Percentiles rank a stretch among this genome's conserved stretches.
phyloP scores from a whole-genome alignment of 768 basidiomycete species.

The Fomitopsis serialis region DNA sequence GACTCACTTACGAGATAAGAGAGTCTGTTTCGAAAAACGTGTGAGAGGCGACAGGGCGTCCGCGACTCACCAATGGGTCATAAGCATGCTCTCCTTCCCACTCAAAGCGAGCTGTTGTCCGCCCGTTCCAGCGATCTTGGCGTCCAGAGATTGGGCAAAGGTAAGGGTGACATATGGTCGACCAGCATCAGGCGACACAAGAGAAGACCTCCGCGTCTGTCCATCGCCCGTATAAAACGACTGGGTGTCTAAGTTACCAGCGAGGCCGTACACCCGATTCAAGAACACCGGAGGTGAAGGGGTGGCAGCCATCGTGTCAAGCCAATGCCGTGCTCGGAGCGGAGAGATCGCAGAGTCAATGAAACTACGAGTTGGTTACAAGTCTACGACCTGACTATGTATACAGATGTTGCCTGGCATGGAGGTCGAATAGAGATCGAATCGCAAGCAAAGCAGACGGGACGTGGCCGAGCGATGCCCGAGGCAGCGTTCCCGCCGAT shows the following conservation, averaged over 20 bases:
- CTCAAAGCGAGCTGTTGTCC: constrained; percentile 79
- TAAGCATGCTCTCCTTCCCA: constrained; percentile 79
- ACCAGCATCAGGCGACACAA: constrained; percentile 1
- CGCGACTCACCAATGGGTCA: constrained; percentile 88
- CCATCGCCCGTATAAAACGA: constrained; percentile 14
- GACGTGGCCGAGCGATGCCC: not conserved
- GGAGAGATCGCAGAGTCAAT: too few species aligned
- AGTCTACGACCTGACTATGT: too few species aligned
- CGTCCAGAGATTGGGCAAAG: constrained; percentile 84
- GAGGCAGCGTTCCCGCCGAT: not conserved
- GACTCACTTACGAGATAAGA: constrained; percentile 90
- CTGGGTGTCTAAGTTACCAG: not conserved
- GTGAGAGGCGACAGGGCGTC: not conserved
- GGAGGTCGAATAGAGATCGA: too few species aligned
- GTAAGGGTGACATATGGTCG: constrained; percentile 73
- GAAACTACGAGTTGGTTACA: too few species aligned
- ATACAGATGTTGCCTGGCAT: too few species aligned
- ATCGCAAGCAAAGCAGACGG: too few species aligned
- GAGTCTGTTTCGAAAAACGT: not conserved
- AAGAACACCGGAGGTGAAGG: constrained; percentile 11
- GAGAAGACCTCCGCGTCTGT: constrained; percentile 4
- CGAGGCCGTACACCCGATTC: constrained; percentile 7
- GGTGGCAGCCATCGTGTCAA: not conserved
- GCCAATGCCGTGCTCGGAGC: too few species aligned
- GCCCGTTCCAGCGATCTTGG: constrained; percentile 73